Base-by-base conservation (phyloP, 768 basidiomycete genomes). In the Galerina marginata region DNA sequence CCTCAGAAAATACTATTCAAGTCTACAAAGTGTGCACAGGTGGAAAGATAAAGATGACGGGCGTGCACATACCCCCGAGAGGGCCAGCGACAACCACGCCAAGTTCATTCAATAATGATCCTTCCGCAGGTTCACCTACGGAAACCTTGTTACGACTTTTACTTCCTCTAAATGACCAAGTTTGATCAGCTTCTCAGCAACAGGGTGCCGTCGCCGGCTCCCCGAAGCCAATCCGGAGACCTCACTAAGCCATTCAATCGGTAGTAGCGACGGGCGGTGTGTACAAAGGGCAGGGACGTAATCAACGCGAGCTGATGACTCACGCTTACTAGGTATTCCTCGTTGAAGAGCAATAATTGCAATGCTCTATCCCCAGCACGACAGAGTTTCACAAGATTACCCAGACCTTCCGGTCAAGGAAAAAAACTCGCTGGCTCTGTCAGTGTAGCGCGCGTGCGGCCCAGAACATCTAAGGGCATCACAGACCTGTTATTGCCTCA, bases 281-380 rank as follows among this genome's bases (percentile, higher is more conserved):
- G 87, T 90, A 90, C 86, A 89, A 89, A 89, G 88, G 88, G 89
- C 88, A 90, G 89, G 88, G 88, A 89, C 88, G 84, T 90, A 90
- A 89, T 90, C 88, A 87, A 89, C 85, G 86, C 84, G 81, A 89
- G 89, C 87, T 90, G 87, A 89, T 90, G 87, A 91, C 87, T 88
- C 84, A 83, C 85, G 85, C 83, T 88, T 90, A 90, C 89, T 89
- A 89, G 87, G 87, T 83, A 90, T 90, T 90, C 89, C 88, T 89
- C 85, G 86, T 90, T 91, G 87, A 91, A 89, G 89, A 90, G 87
- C 88, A 86, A 90, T 89, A 91, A 89, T 90, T 89, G 86, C 88
- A 90, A 89, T 89, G 86, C 87, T 89, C 89, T 88, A 89, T 89
- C 87, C 88, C 88, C 87, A 71, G 70, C 69, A 71, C 67, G 69